Conservation (phyloP, 768 basidiomycete genomes). For the Kwoniella europaea region DNA sequence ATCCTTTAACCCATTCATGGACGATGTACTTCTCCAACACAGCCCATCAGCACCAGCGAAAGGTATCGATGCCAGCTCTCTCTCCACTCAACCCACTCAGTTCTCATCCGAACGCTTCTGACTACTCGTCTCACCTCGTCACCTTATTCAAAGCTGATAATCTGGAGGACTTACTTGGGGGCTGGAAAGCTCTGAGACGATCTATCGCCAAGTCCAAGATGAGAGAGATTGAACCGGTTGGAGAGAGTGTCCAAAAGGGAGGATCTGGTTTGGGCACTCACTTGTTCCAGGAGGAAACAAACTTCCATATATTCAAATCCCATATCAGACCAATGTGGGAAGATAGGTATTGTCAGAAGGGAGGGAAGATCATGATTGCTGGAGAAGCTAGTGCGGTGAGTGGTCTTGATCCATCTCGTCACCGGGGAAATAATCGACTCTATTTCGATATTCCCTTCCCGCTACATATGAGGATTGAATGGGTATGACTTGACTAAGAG, state of each 20-base stretch:
- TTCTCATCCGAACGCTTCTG: not conserved
- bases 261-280: constrained; percentile 35
- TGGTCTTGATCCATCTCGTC: constrained; percentile 2
- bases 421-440: too few species aligned
- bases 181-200: constrained; percentile 44
- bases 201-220: constrained; percentile 30
- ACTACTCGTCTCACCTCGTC: constrained; percentile 39
- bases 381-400: constrained; percentile 24
- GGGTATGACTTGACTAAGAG: too few species aligned
- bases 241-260: constrained; percentile 16
- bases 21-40: constrained; percentile 25
- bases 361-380: constrained; percentile 46
- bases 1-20: constrained; percentile 16
- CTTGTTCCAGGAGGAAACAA: constrained; percentile 35
- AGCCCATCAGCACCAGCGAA: constrained; percentile 5
- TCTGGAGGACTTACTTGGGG: constrained; percentile 38
- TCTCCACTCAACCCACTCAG: not conserved
- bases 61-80: not conserved
- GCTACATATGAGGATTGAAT: too few species aligned
- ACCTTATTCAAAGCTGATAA: constrained; percentile 32
- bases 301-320: constrained; percentile 44
- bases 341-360: constrained; percentile 43
- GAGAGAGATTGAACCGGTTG: constrained; percentile 27
- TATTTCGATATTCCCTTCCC: too few species aligned
- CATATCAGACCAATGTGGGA: constrained; percentile 53